Evolutionary conservation across 73 alveolate species (phyloP).

Genomic region (Effrenium voratum): DNA sequence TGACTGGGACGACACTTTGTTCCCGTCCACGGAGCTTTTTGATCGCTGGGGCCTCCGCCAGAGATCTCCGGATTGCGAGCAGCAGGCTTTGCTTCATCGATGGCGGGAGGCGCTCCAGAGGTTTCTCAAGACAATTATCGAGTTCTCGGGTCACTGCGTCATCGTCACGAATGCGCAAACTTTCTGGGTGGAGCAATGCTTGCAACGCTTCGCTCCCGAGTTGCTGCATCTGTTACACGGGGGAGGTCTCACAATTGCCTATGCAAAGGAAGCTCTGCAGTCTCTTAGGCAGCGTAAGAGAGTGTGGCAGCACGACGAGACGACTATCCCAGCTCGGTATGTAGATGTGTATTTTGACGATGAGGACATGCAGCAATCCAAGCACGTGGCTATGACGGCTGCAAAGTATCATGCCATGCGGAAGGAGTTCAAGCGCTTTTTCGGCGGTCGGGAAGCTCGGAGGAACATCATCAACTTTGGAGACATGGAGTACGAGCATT

Average conservation of each 20-base stretch:
- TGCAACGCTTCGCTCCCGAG: conserved; percentile 83
- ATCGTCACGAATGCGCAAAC: conserved; percentile 71
- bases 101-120: conserved; percentile 72
- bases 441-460: conserved; percentile 41
- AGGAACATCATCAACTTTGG: conserved; percentile 80
- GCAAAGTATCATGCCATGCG: conserved; percentile 82
- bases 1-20: conserved; percentile 87
- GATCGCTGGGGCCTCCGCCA: conserved; percentile 78
- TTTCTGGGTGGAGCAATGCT: conserved; percentile 72
- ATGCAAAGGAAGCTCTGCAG: conserved; percentile 73
- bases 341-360: conserved; percentile 45
- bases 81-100: neutral
- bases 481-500: conserved; percentile 85
- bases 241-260: conserved; percentile 61
- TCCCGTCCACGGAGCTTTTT: conserved; percentile 83
- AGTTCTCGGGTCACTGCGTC: conserved; percentile 62
- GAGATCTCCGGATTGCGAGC: conserved; percentile 1
- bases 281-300: conserved; percentile 21
- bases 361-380: conserved; percentile 68
- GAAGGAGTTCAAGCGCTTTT: conserved; percentile 31
- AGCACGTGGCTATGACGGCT: conserved; percentile 72
- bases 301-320: conserved; percentile 84
- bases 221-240: neutral
- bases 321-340: conserved; percentile 39
- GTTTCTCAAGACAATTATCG: conserved; percentile 31